These are phyloP conservation scores for Fusarium tuaranense DNA, from an alignment of 2,329 filamentous ascomycete genomes.

Conservation along the genomic window DNA sequence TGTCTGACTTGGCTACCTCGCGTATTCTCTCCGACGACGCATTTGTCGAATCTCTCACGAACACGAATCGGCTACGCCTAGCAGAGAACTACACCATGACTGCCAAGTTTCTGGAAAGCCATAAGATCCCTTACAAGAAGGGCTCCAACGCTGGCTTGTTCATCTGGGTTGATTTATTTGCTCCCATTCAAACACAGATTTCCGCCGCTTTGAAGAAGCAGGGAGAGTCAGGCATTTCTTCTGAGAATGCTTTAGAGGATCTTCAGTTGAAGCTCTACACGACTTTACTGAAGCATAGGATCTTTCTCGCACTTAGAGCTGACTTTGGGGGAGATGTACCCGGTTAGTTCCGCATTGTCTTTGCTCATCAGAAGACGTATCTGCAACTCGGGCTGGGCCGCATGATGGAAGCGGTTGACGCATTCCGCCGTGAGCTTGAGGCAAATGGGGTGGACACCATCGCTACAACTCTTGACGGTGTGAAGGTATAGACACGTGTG, in stretches of 20 bases:
- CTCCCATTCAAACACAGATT: neutral
- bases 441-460: neutral
- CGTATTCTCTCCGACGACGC: neutral
- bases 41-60: neutral
- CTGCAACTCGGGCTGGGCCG: neutral
- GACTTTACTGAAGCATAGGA: neutral
- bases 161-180: neutral
- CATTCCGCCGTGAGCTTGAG: neutral
- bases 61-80: neutral
- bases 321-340: neutral
- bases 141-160: neutral
- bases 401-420: neutral
- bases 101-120: neutral
- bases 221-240: neutral
- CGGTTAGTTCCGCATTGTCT: neutral
- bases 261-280: neutral
- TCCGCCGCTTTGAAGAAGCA: neutral
- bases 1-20: neutral
- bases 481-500: neutral
- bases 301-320: neutral
- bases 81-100: neutral
- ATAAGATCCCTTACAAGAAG: neutral
- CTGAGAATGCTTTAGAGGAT: neutral
- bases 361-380: neutral
- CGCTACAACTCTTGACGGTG: neutral